Evolutionary conservation across 163 green algal genomes (phyloP).

Genomic region (Prototheca cutis): DNA sequence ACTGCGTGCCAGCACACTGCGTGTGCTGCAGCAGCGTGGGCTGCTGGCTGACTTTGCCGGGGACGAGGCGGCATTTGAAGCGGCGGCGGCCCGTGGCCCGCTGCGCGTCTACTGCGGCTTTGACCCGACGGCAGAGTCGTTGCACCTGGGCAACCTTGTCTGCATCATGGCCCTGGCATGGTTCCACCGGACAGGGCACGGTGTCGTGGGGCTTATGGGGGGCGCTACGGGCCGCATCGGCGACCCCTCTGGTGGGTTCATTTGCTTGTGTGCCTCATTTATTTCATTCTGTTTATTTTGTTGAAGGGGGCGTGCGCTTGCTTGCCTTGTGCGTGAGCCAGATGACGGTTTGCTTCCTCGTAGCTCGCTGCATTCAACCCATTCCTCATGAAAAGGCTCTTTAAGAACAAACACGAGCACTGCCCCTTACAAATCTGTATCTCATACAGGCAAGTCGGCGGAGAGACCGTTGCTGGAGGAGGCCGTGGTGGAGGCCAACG

Average conservation of each 20-base stretch:
- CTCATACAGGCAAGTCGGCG: slow-evolving; percentile 59
- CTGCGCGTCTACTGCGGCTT: slow-evolving; percentile 77
- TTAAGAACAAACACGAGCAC: too few relatives aligned
- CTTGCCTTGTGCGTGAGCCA: too few relatives aligned
- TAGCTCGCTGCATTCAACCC: too few relatives aligned
- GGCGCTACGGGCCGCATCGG: slow-evolving; percentile 90
- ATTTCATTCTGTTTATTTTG: too few relatives aligned
- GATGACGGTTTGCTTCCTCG: too few relatives aligned
- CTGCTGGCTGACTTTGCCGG: slow-evolving; percentile 70
- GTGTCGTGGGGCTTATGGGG: slow-evolving; percentile 72
- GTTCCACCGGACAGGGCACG: slow-evolving; percentile 85
- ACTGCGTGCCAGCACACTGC: not conserved
- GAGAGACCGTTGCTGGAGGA: slow-evolving; percentile 87
- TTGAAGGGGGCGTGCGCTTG: too few relatives aligned
- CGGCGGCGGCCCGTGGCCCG: slow-evolving; percentile 17
- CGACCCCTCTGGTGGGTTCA: slow-evolving; percentile 79
- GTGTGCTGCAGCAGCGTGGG: slow-evolving; percentile 49
- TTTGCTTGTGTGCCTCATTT: too few relatives aligned
- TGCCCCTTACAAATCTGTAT: too few relatives aligned
- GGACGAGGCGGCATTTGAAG: slow-evolving; percentile 30
- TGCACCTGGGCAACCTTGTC: slow-evolving; percentile 94
- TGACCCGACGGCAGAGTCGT: slow-evolving; percentile 89
- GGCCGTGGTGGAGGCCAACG: slow-evolving; percentile 75
- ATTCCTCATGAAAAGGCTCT: too few relatives aligned
- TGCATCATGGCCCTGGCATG: slow-evolving; percentile 94